These are phyloP conservation scores for Cajanus cajan DNA, from an alignment of 306 rosid genomes.

Conservation along the genomic window DNA sequence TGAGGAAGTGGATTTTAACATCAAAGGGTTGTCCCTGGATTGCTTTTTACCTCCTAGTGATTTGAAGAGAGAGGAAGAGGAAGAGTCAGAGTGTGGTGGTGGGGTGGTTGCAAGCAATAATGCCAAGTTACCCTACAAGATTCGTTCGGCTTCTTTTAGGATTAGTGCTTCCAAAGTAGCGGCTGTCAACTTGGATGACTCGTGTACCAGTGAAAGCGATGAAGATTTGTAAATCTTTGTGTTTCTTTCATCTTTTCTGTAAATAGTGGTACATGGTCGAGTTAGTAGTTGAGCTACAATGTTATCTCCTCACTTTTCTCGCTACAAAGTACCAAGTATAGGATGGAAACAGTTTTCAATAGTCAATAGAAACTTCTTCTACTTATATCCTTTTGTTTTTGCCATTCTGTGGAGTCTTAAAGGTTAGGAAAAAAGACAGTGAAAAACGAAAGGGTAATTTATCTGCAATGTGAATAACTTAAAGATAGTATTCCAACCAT, in stretches of 20 bases:
- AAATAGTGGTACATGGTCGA: conserved; percentile 23
- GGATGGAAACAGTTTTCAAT: neutral
- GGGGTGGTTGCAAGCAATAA: conserved; percentile 8
- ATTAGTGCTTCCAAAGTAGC: conserved; percentile 71
- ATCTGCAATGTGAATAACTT: neutral
- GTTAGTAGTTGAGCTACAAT: conserved; percentile 29
- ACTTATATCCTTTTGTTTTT: neutral
- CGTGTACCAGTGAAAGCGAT: conserved; percentile 43
- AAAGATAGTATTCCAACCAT: neutral
- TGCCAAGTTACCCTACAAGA: conserved; percentile 52
- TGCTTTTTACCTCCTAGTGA: conserved; percentile 89
- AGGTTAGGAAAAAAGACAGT: too few relatives aligned
- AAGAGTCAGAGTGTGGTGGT: neutral
- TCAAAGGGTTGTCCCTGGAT: conserved; percentile 74
- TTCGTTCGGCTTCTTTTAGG: conserved; percentile 62
- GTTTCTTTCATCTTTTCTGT: conserved; percentile 23
- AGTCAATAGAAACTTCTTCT: neutral
- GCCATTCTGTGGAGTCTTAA: neutral
- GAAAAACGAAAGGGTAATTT: neutral
- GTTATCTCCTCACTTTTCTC: neutral
- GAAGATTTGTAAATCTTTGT: conserved; percentile 42
- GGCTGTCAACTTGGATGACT: conserved; percentile 61
- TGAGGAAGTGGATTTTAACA: conserved; percentile 86
- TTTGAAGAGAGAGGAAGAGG: conserved; percentile 59
- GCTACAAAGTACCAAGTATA: neutral